A percentile compares a stretch with the other conserved stretches of the same genome.
phyloP scores from a whole-genome alignment of 176 grass and related monocot species.

The Carex kokanica region DNA sequence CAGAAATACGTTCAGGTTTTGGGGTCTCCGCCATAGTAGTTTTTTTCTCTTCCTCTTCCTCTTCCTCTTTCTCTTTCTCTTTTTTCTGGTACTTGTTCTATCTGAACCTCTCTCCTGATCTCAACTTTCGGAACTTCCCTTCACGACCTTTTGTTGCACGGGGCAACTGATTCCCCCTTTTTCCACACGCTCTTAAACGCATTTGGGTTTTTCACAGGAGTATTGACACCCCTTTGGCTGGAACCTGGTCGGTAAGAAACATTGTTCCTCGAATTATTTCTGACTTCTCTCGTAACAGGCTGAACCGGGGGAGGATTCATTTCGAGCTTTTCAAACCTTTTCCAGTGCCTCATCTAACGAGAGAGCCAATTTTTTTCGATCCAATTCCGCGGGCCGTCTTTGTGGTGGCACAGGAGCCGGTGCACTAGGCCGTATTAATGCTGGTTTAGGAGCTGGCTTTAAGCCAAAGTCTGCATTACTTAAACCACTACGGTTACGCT shows the following conservation, averaged over 20 bases:
- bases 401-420: slow-evolving; percentile 37
- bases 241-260: slow-evolving; percentile 31
- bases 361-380: slow-evolving; percentile 64
- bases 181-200: slow-evolving; percentile 85
- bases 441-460: slow-evolving; percentile 61
- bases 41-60: background rate
- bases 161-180: slow-evolving; percentile 75
- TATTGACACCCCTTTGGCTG: slow-evolving; percentile 27
- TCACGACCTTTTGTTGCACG: slow-evolving; percentile 50
- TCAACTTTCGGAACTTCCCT: slow-evolving; percentile 56
- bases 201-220: slow-evolving; percentile 51
- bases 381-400: slow-evolving; percentile 35
- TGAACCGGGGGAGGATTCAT: slow-evolving; percentile 32
- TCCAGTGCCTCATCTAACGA: slow-evolving; percentile 77
- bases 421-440: slow-evolving; percentile 34
- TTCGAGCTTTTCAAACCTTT: slow-evolving; percentile 80
- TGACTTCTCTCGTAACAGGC: slow-evolving; percentile 5
- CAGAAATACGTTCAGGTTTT: background rate
- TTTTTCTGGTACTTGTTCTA: background rate
- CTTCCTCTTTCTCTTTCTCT: background rate
- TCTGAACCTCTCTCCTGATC: slow-evolving; percentile 30
- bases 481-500: slow-evolving; percentile 16
- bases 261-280: slow-evolving; percentile 38
- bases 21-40: background rate
- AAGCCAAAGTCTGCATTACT: slow-evolving; percentile 49